Conservation (phyloP, 2,329 filamentous ascomycete genomes). For the Helotiales sp. region DNA sequence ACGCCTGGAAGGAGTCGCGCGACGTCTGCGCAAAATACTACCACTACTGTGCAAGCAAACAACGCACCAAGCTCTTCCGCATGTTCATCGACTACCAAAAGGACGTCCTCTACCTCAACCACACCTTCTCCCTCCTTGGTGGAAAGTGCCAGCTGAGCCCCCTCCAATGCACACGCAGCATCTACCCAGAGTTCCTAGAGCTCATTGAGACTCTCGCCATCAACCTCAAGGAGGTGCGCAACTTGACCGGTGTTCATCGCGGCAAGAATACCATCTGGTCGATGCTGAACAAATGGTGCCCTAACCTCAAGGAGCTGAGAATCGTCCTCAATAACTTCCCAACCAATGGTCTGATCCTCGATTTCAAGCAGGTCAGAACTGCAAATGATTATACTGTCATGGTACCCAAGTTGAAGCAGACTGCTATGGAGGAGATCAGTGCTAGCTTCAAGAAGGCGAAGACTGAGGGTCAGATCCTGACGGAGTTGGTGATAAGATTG, state of each 20-base stretch:
- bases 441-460: background rate
- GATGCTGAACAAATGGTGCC: constrained; percentile 1
- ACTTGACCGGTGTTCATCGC: background rate
- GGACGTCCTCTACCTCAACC: constrained; percentile 7
- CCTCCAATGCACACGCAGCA: background rate
- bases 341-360: background rate
- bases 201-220: background rate
- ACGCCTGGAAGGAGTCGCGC: constrained; percentile 4
- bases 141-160: background rate
- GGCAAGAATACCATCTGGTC: constrained; percentile 1
- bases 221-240: constrained; percentile 1
- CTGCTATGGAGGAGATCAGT: background rate
- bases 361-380: background rate
- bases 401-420: background rate
- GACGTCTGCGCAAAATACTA: constrained; percentile 1
- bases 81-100: constrained; percentile 6
- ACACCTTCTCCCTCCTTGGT: background rate
- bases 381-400: background rate
- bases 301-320: background rate
- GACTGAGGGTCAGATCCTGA: background rate
- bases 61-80: constrained; percentile 5
- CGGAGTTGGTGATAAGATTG: background rate
- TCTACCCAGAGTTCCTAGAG: constrained; percentile 1
- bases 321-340: constrained; percentile 2
- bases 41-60: constrained; percentile 7